phyloP scores from a whole-genome alignment of 192 early-diverging fungal species.

The Lobosporangium transversale region DNA sequence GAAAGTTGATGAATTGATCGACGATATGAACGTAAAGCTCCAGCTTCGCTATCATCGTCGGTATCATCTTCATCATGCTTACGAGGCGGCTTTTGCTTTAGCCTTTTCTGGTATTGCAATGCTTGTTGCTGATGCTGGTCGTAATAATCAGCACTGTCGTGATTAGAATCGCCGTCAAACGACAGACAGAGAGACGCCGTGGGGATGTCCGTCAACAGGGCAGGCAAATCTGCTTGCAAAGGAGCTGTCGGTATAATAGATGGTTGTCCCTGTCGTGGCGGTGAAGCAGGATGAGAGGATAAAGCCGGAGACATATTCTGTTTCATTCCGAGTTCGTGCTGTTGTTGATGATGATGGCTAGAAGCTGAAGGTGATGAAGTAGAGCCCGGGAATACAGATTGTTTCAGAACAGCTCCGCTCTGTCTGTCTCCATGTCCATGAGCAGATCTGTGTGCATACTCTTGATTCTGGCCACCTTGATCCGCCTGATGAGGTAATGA shows the following conservation, averaged over 20 bases:
- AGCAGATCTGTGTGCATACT: neutral
- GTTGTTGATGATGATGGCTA: too few species aligned
- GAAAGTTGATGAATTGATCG: slow-evolving; percentile 38
- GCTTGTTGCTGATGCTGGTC: slow-evolving; percentile 37
- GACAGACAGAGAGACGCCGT: slow-evolving; percentile 24
- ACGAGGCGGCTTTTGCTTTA: slow-evolving; percentile 33
- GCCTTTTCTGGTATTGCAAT: slow-evolving; percentile 27
- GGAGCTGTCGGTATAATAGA: neutral
- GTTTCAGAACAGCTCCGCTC: slow-evolving; percentile 11
- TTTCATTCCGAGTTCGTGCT: slow-evolving; percentile 1
- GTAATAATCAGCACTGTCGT: neutral
- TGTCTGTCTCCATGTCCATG: neutral
- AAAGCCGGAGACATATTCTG: slow-evolving; percentile 1
- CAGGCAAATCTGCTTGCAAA: slow-evolving; percentile 5
- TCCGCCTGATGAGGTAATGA: neutral
- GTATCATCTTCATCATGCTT: slow-evolving; percentile 22
- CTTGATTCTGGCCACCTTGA: neutral
- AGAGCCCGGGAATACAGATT: too few species aligned
- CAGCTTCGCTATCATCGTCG: slow-evolving; percentile 44
- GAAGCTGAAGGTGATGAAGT: neutral
- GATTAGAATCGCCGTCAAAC: slow-evolving; percentile 16
- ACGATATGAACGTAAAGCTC: slow-evolving; percentile 32
- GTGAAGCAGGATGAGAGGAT: neutral
- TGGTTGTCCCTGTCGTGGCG: slow-evolving; percentile 8
- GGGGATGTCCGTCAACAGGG: slow-evolving; percentile 21